Evolutionary conservation across 768 basidiomycete species (phyloP).

Genomic region (Nidula microcarpa): DNA sequence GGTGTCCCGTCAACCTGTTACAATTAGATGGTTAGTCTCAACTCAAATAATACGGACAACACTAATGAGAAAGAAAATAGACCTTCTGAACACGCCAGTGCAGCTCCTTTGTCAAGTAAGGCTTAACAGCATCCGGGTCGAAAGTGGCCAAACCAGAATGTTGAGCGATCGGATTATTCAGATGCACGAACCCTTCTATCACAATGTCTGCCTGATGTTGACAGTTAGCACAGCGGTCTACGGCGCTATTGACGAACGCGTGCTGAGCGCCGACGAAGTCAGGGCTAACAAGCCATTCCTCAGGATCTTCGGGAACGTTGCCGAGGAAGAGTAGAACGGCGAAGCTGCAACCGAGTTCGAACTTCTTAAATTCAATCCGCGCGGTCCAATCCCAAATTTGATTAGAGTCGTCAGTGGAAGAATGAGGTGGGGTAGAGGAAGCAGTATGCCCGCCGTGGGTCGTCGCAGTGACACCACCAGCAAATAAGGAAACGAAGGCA

Average conservation of each 20-base stretch:
- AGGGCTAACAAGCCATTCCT: slow-evolving; percentile 28
- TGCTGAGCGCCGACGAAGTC: slow-evolving; percentile 39
- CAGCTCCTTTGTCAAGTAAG: slow-evolving; percentile 35
- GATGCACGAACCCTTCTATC: slow-evolving; percentile 42
- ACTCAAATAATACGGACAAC: not conserved
- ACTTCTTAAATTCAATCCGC: slow-evolving; percentile 38
- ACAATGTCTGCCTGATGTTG: slow-evolving; percentile 21
- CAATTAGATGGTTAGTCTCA: not conserved
- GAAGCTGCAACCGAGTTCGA: slow-evolving; percentile 39
- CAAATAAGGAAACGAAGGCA: too few relatives aligned
- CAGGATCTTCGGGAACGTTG: slow-evolving; percentile 28
- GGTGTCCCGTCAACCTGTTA: slow-evolving; percentile 13
- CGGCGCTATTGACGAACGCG: slow-evolving; percentile 33
- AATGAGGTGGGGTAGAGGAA: too few relatives aligned
- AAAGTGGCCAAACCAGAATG: slow-evolving; percentile 25
- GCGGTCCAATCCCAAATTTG: slow-evolving; percentile 38
- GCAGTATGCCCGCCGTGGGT: not conserved
- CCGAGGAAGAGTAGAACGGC: slow-evolving; percentile 46
- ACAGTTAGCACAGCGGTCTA: slow-evolving; percentile 39
- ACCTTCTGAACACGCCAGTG: slow-evolving; percentile 42
- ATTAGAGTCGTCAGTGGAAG: not conserved
- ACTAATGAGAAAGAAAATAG: not conserved
- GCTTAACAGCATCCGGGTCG: slow-evolving; percentile 30
- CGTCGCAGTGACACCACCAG: too few relatives aligned
- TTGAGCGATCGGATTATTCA: slow-evolving; percentile 29